phyloP scores from a whole-genome alignment of 345 rosid species.

The Populus nigra region DNA sequence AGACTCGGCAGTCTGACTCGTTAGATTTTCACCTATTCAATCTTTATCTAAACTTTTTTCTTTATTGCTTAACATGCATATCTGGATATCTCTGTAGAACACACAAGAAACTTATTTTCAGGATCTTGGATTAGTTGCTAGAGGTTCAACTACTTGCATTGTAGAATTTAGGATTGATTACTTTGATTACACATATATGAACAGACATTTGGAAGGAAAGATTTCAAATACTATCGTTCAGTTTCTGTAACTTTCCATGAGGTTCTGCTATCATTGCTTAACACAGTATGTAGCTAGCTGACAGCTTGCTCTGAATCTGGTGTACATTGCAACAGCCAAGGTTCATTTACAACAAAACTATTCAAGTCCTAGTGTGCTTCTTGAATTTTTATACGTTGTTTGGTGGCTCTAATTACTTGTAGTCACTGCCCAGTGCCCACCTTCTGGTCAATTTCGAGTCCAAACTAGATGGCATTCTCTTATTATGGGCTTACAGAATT shows the following conservation, averaged over 20 bases:
- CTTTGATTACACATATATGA: background rate
- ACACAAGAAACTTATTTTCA: too few relatives aligned
- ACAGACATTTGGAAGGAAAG: background rate
- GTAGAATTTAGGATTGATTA: background rate
- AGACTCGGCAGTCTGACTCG: too few relatives aligned
- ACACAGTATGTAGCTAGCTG: background rate
- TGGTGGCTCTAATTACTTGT: background rate
- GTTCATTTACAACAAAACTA: background rate
- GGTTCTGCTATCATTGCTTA: background rate
- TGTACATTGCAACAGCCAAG: background rate
- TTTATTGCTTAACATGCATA: too few relatives aligned
- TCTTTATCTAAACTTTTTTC: too few relatives aligned
- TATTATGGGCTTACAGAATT: background rate
- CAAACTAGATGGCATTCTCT: background rate
- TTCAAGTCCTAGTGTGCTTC: background rate
- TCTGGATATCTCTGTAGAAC: too few relatives aligned
- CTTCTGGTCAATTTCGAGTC: background rate
- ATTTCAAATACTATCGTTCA: background rate
- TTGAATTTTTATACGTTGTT: background rate
- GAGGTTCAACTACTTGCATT: too few relatives aligned
- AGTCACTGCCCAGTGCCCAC: background rate
- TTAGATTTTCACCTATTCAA: too few relatives aligned
- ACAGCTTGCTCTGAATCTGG: background rate
- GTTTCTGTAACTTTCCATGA: background rate
- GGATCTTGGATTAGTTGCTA: too few relatives aligned